Conservation (phyloP, 805 yeast genomes). For the Candida broadrunensis region DNA sequence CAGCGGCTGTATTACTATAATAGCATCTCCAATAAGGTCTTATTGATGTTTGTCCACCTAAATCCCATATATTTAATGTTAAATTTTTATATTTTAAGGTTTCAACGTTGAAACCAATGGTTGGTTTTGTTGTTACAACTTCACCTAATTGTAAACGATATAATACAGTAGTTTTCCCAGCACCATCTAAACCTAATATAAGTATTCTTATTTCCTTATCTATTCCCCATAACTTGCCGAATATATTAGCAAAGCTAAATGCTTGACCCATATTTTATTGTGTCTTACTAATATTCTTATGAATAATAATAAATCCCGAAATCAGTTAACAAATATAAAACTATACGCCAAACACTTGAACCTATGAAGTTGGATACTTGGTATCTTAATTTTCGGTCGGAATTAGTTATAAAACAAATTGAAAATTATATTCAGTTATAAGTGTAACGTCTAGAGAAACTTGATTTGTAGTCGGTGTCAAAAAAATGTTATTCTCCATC, state of each 20-base stretch:
- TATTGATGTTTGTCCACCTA: conserved; percentile 94
- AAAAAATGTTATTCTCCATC: too few relatives aligned
- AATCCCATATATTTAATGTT: conserved; percentile 94
- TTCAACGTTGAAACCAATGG: conserved; percentile 95
- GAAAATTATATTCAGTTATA: too few relatives aligned
- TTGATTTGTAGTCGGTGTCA: too few relatives aligned
- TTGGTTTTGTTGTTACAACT: conserved; percentile 48
- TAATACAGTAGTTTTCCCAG: conserved; percentile 93
- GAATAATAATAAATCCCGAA: too few relatives aligned
- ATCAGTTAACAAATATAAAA: too few relatives aligned
- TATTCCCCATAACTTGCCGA: conserved; percentile 84
- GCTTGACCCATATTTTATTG: conserved; percentile 76
- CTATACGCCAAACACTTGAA: too few relatives aligned
- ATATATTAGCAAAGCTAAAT: conserved; percentile 71
- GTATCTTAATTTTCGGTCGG: too few relatives aligned
- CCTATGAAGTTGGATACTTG: too few relatives aligned
- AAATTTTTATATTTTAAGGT: conserved; percentile 84
- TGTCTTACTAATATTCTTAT: too few relatives aligned
- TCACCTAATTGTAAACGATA: conserved; percentile 72
- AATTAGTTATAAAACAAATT: too few relatives aligned
- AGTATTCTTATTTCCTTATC: conserved; percentile 87
- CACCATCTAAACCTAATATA: conserved; percentile 92
- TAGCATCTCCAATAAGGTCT: conserved; percentile 98
- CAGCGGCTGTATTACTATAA: conserved; percentile 93
- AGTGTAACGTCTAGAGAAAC: too few relatives aligned